Evolutionary conservation across 1,284 basidiomycete species (phyloP), one percentile per base, ranked within the genome.

Genomic region (Porogramme epimiltina): DNA sequence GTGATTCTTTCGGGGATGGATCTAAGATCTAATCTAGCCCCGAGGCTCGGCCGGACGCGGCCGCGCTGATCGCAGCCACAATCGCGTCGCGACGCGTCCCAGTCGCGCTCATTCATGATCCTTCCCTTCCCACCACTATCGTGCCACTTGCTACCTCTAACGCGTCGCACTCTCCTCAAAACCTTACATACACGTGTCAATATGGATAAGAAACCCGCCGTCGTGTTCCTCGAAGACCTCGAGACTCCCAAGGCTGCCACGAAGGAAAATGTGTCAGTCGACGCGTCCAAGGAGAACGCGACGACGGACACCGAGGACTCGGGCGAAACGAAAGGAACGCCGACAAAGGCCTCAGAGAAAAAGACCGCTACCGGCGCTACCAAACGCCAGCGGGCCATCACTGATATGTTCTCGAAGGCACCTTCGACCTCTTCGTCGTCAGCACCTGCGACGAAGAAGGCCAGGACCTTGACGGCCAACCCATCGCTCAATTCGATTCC

Each of bases 331-430:
- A n/a, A n/a, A n/a, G n/a, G n/a, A n/a, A n/a, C n/a, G n/a, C n/a
- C n/a, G n/a, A 9, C 51, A 8, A 54, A 58, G 13, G 25, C 51
- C 40, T 47, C 54, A 37, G 52, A 59, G 23, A 49, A 55, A n/a
- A 50, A 55, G 46, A 61, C 66, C 22, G 53, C 66, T 8, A 55
- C 66, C 1, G 53, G 63, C 10, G 64, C 68, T 24, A 68, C 67
- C 9, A 89, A 89, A 62, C 78, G 87, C 45, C 87, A 89, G 69
- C 71, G 76, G 19, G 87, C 83, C 1, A 73, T 89, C 28, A 63
- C 75, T 58, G 85, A 87, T 64, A 85, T 88, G 83, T 76, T 87
- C 46, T 64, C 71, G 23, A 65, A 65, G 24, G 44, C 38, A 15
- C 45, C 59, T 34, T 34, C 52, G 2, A 36, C 52, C 15, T 48